A percentile compares a stretch with the other conserved stretches of the same genome.
phyloP scores from a whole-genome alignment of 345 rosid species.

The Ceriops decandra region DNA sequence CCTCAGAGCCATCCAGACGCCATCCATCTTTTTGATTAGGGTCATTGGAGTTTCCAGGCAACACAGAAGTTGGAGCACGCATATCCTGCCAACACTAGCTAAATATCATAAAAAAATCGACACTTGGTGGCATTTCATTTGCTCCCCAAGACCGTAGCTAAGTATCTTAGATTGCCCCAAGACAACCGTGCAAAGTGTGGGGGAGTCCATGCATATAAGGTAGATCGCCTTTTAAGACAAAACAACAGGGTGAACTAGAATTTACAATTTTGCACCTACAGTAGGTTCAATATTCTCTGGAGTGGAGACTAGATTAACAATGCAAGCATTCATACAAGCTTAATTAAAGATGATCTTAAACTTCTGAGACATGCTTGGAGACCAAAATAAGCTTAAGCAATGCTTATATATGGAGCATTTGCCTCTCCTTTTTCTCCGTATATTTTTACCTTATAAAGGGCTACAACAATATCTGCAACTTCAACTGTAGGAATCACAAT shows the following conservation, averaged over 20 bases:
- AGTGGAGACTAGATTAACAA: background rate
- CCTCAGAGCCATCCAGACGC: conserved; percentile 67
- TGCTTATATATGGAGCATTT: background rate
- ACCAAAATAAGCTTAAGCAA: background rate
- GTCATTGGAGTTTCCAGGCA: conserved; percentile 42
- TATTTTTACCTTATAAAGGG: background rate
- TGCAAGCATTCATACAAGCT: background rate
- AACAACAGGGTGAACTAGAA: background rate
- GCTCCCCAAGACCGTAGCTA: too few relatives aligned
- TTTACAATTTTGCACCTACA: background rate
- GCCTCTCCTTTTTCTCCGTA: background rate
- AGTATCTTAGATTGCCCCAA: too few relatives aligned
- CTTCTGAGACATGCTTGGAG: too few relatives aligned
- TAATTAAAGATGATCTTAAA: too few relatives aligned
- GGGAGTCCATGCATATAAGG: background rate
- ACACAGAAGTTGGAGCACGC: conserved; percentile 36
- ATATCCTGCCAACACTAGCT: conserved; percentile 42
- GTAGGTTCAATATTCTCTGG: background rate
- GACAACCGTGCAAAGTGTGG: background rate
- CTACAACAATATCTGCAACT: background rate
- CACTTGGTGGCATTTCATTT: background rate
- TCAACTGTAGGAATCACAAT: too few relatives aligned
- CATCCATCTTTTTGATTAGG: conserved; percentile 54
- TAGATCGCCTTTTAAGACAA: background rate
- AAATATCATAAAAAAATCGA: too few relatives aligned